Percentiles rank a stretch among this genome's conserved stretches.
Conservation (phyloP, 129 eudicot species). For the Kitagawia praeruptora region DNA sequence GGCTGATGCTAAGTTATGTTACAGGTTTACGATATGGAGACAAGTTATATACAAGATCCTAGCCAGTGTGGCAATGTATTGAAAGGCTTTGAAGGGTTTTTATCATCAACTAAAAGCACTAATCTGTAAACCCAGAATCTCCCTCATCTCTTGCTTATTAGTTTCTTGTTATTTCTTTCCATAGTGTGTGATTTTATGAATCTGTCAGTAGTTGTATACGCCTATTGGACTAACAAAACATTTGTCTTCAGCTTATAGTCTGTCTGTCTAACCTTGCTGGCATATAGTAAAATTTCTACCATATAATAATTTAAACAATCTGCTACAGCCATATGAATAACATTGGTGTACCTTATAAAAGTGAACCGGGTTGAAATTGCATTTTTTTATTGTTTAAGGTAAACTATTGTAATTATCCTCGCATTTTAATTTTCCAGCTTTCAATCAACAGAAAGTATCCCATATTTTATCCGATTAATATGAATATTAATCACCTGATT, state of each 20-base stretch:
- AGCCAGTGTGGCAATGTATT: conserved; percentile 90
- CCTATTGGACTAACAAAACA: neutral
- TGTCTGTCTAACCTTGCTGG: neutral
- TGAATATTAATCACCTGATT: too few relatives aligned
- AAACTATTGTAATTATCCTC: neutral
- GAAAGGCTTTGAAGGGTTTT: conserved; percentile 91
- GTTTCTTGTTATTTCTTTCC: neutral
- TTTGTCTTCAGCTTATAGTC: neutral
- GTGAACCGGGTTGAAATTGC: neutral
- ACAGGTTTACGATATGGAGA: too few relatives aligned
- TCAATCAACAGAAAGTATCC: neutral
- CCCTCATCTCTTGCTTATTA: neutral
- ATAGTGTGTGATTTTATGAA: neutral
- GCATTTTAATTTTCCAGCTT: neutral
- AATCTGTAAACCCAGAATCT: conserved; percentile 41
- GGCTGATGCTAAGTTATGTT: too few relatives aligned
- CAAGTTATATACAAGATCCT: too few relatives aligned
- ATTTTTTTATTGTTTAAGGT: neutral
- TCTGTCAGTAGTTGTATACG: neutral
- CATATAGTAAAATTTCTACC: neutral
- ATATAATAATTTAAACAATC: neutral
- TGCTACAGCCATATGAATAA: neutral
- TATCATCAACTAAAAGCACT: conserved; percentile 82
- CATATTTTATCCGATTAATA: neutral
- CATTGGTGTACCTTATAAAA: neutral